Base-by-base conservation (phyloP, 768 basidiomycete genomes). In the Cubamyces lactineus region DNA sequence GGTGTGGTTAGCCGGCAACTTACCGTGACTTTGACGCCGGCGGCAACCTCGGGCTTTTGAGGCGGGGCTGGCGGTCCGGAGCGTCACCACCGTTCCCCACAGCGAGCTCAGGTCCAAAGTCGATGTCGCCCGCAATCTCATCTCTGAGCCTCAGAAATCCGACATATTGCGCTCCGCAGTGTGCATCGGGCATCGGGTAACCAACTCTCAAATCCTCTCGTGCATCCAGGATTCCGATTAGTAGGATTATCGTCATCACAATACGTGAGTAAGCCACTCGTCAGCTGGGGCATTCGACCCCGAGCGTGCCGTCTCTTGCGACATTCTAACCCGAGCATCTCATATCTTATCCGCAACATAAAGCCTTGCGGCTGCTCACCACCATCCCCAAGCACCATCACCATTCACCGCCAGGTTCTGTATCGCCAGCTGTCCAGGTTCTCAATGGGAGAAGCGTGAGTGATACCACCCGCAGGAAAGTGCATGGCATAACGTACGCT, bases 361-460 rank as follows among this genome's bases (percentile, higher is more conserved):
- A 24, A 24, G 1, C 13, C 28, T 46, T 34, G 34, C 34, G 5
- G 34, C 9, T 34, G 34, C 6, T 48, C 38, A 16, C 28, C 49
- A 30, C 40, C 41, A 12, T 30, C 49, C 19, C 38, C 19, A 5
- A 34, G 9, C 9, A 34, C 28, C n/a, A 49, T 21, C 63, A 60
- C 40, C 63, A 60, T 64, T 64, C 58, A 40, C 53, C 63, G 58
- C 63, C 62, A 54, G 46, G 2, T 39, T 12, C 19, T 59, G 38
- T 23, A 39, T 39, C 52, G 59, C 42, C 42, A 51, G 30, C 40
- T 55, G 13, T 56, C 46, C 58, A 42, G 61, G 41, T 40, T 57
- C 57, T 24, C 52, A 21, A 61, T 62, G 55, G 55, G 60, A 53
- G 60, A 62, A 49, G 24, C 56, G 58, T 65, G 59, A 60, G 53